These are phyloP conservation scores for Sanghuangporus sanghuang DNA, from an alignment of 1,284 basidiomycete species.

Conservation along the genomic window DNA sequence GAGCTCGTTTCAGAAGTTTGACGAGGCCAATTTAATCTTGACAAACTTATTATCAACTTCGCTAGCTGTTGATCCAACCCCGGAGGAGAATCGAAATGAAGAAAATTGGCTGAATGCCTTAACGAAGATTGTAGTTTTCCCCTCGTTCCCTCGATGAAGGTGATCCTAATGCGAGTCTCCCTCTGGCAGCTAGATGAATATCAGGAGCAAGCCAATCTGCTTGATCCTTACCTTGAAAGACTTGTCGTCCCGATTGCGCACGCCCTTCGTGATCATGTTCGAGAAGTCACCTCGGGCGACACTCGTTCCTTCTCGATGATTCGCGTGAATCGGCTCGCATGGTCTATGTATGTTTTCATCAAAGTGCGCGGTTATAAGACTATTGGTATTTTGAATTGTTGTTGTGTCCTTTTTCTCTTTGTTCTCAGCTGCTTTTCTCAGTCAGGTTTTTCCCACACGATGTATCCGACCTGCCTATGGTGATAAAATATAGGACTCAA, in stretches of 20 bases:
- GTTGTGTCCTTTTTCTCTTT: neutral
- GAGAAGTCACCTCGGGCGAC: slow-evolving; percentile 22
- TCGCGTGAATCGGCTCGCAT: slow-evolving; percentile 52
- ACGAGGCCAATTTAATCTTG: neutral
- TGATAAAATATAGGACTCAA: slow-evolving; percentile 60
- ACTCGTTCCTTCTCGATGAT: slow-evolving; percentile 30
- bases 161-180: neutral
- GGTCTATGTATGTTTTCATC: slow-evolving; percentile 77
- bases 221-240: slow-evolving; percentile 91
- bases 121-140: slow-evolving; percentile 8
- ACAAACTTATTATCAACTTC: slow-evolving; percentile 6
- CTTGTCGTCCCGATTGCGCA: slow-evolving; percentile 78
- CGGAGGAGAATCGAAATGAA: slow-evolving; percentile 11
- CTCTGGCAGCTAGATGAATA: slow-evolving; percentile 74
- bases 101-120: neutral
- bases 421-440: slow-evolving; percentile 28
- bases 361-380: slow-evolving; percentile 92
- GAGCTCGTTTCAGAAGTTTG: slow-evolving; percentile 10
- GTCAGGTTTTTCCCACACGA: slow-evolving; percentile 92
- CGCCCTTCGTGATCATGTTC: slow-evolving; percentile 57
- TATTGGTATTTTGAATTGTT: slow-evolving; percentile 64
- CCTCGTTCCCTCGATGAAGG: neutral
- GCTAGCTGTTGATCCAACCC: neutral
- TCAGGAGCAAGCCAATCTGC: slow-evolving; percentile 89
- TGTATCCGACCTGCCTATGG: slow-evolving; percentile 74